Evolutionary conservation across 768 basidiomycete species (phyloP), one percentile per base, ranked within the genome.

Genomic region (Chalciporus chontae): DNA sequence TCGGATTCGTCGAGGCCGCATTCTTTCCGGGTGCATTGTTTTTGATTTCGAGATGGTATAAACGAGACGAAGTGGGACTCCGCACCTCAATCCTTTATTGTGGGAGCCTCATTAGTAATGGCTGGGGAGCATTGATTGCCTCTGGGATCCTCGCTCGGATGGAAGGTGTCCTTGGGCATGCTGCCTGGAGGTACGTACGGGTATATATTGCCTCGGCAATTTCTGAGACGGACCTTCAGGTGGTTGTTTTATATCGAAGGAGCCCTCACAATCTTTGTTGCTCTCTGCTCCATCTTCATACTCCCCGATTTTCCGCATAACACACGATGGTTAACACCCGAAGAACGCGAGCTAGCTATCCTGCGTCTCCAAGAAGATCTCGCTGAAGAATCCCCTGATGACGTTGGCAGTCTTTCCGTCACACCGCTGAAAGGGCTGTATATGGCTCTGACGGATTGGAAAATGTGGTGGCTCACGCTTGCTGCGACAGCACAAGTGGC

Each of bases 91-190:
- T 71, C 46, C 59, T 69, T 13, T 69, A 65, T 51, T 69, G 64
- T 48, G 70, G 72, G 19, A 71, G 69, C 47, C 57, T 77, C 10
- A 69, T 75, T 43, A 67, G 66, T 8, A 77, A 77, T 62, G 77
- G 74, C 4, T 75, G 76, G 49, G 74, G 75, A 0, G 67, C 73
- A 5, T 58, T 77, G 14, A 65, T 78, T 24, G 72, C 74, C 10
- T 70, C 74, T 32, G 75, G 71, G 11, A 73, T 77, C 27, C 67
- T 77, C 21, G 59, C 58, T 21, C 63, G 64, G 4, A 73, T 79
- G 70, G 67, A 75, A 38, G 71, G 71, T 15, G 64, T 57, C 19
- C 63, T 65, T 10, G 76, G 75, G 1, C 53, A 69, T 31, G 58
- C 67, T 1, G 73, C 69, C 0, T 77, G 76, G 76, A 54, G 66